phyloP scores from a whole-genome alignment of 177 flowering plant species.

The Telopea speciosissima region DNA sequence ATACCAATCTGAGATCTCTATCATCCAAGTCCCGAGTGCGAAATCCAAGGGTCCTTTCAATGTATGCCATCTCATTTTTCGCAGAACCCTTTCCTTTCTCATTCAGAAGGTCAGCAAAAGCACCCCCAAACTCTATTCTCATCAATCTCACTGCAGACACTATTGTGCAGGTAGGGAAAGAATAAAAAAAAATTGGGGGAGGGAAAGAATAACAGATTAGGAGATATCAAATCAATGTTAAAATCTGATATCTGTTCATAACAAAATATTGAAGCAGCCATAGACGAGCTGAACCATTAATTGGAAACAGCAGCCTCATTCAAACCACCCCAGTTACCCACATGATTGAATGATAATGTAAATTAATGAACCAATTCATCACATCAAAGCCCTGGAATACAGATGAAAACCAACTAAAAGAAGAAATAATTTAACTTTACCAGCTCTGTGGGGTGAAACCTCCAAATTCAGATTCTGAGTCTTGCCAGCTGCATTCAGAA shows the following conservation, averaged over 20 bases:
- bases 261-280: neutral
- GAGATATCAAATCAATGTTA: neutral
- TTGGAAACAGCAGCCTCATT: neutral
- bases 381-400: no score
- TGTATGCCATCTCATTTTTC: slow-evolving; percentile 82
- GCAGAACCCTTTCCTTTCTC: slow-evolving; percentile 81
- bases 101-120: slow-evolving; percentile 85
- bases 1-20: slow-evolving; percentile 79
- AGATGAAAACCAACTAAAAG: neutral
- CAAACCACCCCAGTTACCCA: neutral
- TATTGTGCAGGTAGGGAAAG: slow-evolving; percentile 14
- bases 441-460: slow-evolving; percentile 89
- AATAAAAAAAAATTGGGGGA: neutral
- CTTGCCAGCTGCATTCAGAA: slow-evolving; percentile 12
- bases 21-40: slow-evolving; percentile 70
- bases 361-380: no score
- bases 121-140: slow-evolving; percentile 91
- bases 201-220: neutral
- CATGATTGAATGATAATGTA: neutral
- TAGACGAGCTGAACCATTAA: neutral
- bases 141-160: slow-evolving; percentile 90
- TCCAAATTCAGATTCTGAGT: slow-evolving; percentile 53
- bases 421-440: slow-evolving; percentile 23
- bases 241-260: neutral
- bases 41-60: slow-evolving; percentile 83